Percentiles rank a stretch among this genome's conserved stretches.
Conservation (phyloP, 495 filamentous ascomycete genomes). For the Lepraria neglecta region DNA sequence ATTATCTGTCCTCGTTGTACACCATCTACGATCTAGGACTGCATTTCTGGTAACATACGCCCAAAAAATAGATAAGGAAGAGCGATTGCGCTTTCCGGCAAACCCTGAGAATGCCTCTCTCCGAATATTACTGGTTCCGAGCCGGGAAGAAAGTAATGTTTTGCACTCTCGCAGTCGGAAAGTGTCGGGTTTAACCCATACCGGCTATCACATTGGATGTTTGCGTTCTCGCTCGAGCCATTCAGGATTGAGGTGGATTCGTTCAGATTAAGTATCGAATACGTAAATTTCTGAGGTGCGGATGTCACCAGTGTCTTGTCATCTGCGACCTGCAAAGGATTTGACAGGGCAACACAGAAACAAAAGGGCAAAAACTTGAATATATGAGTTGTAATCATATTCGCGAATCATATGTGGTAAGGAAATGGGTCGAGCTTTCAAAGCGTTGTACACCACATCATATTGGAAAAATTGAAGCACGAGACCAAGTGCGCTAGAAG, state of each 20-base stretch:
- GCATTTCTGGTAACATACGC: not conserved
- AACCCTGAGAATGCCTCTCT: constrained; percentile 6
- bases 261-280: not conserved
- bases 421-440: not conserved
- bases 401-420: not conserved
- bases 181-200: constrained; percentile 8
- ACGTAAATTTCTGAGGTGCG: not conserved
- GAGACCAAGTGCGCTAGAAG: not conserved
- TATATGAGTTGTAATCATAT: not conserved
- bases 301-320: not conserved
- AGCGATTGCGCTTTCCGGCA: not conserved
- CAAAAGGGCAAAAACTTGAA: not conserved
- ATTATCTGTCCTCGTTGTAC: not conserved
- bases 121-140: not conserved
- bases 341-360: not conserved
- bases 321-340: not conserved
- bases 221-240: not conserved
- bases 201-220: not conserved
- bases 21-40: not conserved
- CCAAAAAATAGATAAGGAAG: constrained; percentile 7
- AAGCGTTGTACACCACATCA: not conserved
- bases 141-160: not conserved
- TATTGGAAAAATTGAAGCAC: not conserved
- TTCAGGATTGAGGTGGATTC: not conserved
- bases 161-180: constrained; percentile 3